These are phyloP conservation scores for Cercospora zeina DNA, from an alignment of 2,329 filamentous ascomycete genomes.

Conservation along the genomic window DNA sequence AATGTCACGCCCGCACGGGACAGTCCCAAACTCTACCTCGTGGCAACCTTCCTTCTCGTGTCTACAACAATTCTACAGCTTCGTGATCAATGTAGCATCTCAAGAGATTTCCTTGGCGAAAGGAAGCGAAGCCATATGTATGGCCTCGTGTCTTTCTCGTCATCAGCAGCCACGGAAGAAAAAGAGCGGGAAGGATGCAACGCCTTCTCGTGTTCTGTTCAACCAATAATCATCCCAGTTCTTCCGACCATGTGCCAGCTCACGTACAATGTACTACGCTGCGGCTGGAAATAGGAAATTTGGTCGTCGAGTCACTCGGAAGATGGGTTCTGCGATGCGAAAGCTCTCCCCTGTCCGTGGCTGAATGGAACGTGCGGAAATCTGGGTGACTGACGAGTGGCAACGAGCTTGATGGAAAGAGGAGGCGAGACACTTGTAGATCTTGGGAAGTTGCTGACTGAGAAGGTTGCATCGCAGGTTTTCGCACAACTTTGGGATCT, in stretches of 20 bases:
- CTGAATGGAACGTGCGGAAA: not conserved
- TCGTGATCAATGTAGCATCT: constrained; percentile 6
- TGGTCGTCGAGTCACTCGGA: constrained; percentile 3
- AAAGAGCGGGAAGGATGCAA: constrained; percentile 3
- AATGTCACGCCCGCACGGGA: not conserved
- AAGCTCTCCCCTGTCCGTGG: constrained; percentile 1
- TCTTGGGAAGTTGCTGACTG: constrained; percentile 7
- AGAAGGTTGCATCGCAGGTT: constrained; percentile 7
- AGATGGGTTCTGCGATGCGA: not conserved
- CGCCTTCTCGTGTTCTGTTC: constrained; percentile 5
- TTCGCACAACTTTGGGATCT: not conserved
- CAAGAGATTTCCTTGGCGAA: not conserved
- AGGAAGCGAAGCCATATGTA: not conserved
- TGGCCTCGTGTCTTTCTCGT: not conserved
- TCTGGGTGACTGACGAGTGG: not conserved
- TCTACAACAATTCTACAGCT: not conserved
- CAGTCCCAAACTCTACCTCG: not conserved
- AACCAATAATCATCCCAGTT: not conserved
- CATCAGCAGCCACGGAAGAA: not conserved
- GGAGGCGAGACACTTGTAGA: constrained; percentile 7
- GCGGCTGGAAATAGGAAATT: constrained; percentile 5
- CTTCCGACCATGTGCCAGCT: constrained; percentile 3
- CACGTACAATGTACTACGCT: not conserved
- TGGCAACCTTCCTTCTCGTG: not conserved
- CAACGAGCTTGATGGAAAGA: not conserved